Evolutionary conservation across 805 yeast genomes (phyloP).

Genomic region (Hanseniaspora hatyaiensis): DNA sequence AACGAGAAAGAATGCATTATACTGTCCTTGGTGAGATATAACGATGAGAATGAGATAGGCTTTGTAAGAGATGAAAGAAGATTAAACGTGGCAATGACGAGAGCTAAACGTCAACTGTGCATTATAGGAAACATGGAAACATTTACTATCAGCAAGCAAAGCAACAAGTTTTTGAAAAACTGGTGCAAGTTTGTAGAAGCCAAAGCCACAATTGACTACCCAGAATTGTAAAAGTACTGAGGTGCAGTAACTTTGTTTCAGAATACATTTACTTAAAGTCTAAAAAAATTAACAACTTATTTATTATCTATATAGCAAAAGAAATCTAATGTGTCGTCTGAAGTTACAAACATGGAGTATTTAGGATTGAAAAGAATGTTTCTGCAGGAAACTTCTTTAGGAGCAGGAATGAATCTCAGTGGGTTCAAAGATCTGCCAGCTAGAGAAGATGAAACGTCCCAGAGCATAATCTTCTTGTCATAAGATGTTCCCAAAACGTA

Average conservation of each 20-base stretch:
- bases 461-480: constrained; percentile 40
- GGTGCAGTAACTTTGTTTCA: too few relatives aligned
- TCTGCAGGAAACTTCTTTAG: constrained; percentile 32
- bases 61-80: constrained; percentile 70
- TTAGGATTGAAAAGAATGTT: constrained; percentile 34
- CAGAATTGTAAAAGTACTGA: too few relatives aligned
- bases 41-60: constrained; percentile 60
- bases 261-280: constrained; percentile 26
- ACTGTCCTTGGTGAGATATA: constrained; percentile 71
- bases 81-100: constrained; percentile 84
- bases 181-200: constrained; percentile 43
- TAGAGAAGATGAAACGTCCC: constrained; percentile 36
- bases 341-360: constrained; percentile 31
- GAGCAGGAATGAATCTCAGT: constrained; percentile 24
- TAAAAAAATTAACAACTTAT: constrained; percentile 17
- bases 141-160: constrained; percentile 30
- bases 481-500: constrained; percentile 51
- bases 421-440: constrained; percentile 25
- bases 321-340: constrained; percentile 31
- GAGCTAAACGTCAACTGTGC: constrained; percentile 76
- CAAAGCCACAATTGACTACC: constrained; percentile 31
- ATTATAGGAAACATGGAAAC: constrained; percentile 80
- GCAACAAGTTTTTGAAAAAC: constrained; percentile 38
- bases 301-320: constrained; percentile 22
- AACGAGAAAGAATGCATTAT: constrained; percentile 83